phyloP scores from a whole-genome alignment of 108 stramenopile species.

The Bacterosira constricta region DNA sequence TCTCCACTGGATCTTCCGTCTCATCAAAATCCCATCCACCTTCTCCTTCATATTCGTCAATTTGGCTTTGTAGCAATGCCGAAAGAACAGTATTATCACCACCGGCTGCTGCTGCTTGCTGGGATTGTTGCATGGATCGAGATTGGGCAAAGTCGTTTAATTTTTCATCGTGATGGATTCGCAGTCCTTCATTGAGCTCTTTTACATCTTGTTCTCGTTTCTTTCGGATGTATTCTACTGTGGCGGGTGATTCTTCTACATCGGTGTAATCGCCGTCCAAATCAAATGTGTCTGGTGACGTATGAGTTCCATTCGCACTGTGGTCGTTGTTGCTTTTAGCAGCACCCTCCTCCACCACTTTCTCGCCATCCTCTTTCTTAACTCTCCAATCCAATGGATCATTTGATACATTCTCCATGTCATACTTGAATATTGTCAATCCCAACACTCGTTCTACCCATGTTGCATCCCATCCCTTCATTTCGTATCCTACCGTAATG shows the following conservation, averaged over 20 bases:
- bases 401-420: slow-evolving; percentile 57
- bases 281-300: too few relatives aligned
- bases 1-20: slow-evolving; percentile 32
- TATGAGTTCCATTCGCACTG: not conserved
- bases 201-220: slow-evolving; percentile 20
- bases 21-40: slow-evolving; percentile 47
- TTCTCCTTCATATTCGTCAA: not conserved
- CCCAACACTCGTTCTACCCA: slow-evolving; percentile 77
- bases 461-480: slow-evolving; percentile 70
- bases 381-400: slow-evolving; percentile 31
- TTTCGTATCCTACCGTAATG: slow-evolving; percentile 78
- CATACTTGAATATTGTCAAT: slow-evolving; percentile 77
- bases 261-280: not conserved
- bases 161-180: slow-evolving; percentile 40
- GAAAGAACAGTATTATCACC: not conserved
- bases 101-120: not conserved
- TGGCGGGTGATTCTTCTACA: not conserved
- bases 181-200: slow-evolving; percentile 22
- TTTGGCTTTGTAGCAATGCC: too few relatives aligned
- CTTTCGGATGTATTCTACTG: not conserved
- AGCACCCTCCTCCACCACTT: not conserved
- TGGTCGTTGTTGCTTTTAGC: not conserved
- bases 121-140: slow-evolving; percentile 13
- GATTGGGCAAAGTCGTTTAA: slow-evolving; percentile 39
- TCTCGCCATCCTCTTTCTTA: slow-evolving; percentile 20